Conservation (phyloP, 1,139 yeast genomes). For the Yamadazyma sp. region DNA sequence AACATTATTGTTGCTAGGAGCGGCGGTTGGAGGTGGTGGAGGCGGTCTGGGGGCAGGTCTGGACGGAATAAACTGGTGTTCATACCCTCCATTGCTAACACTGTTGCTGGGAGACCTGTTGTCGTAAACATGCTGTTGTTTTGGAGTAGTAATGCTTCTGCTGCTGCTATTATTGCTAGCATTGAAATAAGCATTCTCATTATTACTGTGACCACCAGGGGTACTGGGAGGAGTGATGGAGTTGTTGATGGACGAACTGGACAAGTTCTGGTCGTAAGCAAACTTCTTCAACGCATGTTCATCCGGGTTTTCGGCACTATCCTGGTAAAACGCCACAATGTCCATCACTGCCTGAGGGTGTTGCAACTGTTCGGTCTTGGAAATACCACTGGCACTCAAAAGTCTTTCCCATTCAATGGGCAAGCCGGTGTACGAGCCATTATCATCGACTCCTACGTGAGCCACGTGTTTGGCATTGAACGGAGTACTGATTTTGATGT, state of each 20-base stretch:
- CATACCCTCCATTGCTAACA: conserved; percentile 13
- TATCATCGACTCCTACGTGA: conserved; percentile 88
- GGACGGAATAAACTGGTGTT: conserved; percentile 58
- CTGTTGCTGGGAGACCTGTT: conserved; percentile 6
- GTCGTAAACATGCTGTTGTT: not conserved
- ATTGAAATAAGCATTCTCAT: not conserved
- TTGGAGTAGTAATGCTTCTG: conserved; percentile 6
- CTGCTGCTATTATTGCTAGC: not conserved
- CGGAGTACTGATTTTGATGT: conserved; percentile 80
- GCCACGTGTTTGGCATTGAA: conserved; percentile 88
- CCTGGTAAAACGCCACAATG: conserved; percentile 85
- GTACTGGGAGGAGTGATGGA: conserved; percentile 30
- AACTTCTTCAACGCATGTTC: conserved; percentile 82
- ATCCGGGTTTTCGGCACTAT: conserved; percentile 57
- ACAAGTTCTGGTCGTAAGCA: conserved; percentile 31
- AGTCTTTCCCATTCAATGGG: conserved; percentile 92
- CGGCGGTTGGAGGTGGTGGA: conserved; percentile 7
- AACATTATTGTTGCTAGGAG: conserved; percentile 1
- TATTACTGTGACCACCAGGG: conserved; percentile 12
- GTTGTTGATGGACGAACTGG: conserved; percentile 22
- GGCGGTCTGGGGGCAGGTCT: conserved; percentile 70
- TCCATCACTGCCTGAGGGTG: conserved; percentile 95
- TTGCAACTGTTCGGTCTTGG: conserved; percentile 79
- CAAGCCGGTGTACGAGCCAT: conserved; percentile 86
- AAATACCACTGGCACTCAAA: conserved; percentile 81